Percentiles rank a stretch among this genome's conserved stretches.
phyloP scores from a whole-genome alignment of 257 asterid species.

The Echites panduratus region DNA sequence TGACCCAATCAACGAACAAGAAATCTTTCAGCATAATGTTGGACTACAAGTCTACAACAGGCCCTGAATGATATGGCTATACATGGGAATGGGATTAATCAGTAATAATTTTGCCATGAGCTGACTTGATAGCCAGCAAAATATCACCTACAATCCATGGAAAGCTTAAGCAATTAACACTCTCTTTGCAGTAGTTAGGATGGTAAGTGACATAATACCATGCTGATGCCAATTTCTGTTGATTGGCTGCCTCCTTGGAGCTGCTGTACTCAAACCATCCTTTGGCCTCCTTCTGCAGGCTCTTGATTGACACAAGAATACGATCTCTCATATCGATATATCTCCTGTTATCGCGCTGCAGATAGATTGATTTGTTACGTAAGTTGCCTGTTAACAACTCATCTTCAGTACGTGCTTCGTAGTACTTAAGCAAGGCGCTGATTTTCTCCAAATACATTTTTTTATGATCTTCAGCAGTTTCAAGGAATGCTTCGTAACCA shows the following conservation, averaged over 20 bases:
- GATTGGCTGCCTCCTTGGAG: slow-evolving; percentile 28
- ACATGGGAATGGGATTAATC: not conserved
- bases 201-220: slow-evolving; percentile 84
- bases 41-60: no score
- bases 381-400: slow-evolving; percentile 83
- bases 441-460: slow-evolving; percentile 57
- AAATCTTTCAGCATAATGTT: not conserved
- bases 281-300: slow-evolving; percentile 64
- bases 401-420: slow-evolving; percentile 68
- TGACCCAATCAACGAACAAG: not conserved
- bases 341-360: slow-evolving; percentile 76
- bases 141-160: slow-evolving; percentile 83
- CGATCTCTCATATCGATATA: slow-evolving; percentile 79
- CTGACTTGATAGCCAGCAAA: slow-evolving; percentile 53
- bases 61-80: not conserved
- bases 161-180: slow-evolving; percentile 66
- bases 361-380: slow-evolving; percentile 45
- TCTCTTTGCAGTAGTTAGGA: slow-evolving; percentile 34
- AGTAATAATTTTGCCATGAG: slow-evolving; percentile 4
- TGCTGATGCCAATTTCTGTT: slow-evolving; percentile 66
- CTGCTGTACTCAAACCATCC: slow-evolving; percentile 51
- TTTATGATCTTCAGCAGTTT: slow-evolving; percentile 54
- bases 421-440: slow-evolving; percentile 43
- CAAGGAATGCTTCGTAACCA: slow-evolving; percentile 46
- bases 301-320: slow-evolving; percentile 58